phyloP scores from a whole-genome alignment of 352 stramenopile species.

The Blastocystis sp. region DNA sequence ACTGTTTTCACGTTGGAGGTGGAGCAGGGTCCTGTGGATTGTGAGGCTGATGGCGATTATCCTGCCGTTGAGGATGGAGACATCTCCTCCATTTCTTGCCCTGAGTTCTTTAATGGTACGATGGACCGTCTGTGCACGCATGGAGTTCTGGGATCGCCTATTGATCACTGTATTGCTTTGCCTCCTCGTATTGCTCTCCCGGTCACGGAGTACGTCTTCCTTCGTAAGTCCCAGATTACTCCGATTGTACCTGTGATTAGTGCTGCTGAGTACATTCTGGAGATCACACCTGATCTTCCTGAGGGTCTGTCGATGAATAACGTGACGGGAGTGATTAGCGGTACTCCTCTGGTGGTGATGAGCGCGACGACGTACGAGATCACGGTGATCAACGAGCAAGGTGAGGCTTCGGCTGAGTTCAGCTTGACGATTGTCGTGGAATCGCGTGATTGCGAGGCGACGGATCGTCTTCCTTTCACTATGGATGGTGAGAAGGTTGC shows the following conservation, averaged over 20 bases:
- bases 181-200: not conserved
- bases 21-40: not conserved
- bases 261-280: not conserved
- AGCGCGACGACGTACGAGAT: not conserved
- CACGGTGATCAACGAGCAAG: not conserved
- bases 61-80: not conserved
- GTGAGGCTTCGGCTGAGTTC: not conserved
- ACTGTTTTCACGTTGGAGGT: not conserved
- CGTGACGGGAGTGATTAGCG: not conserved
- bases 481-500: not conserved
- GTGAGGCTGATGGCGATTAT: conserved; percentile 4
- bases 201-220: not conserved
- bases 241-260: conserved; percentile 4
- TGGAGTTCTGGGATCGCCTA: not conserved
- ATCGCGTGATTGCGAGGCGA: not conserved
- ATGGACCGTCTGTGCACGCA: conserved; percentile 9
- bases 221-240: conserved; percentile 2
- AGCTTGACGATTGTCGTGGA: not conserved
- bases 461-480: not conserved
- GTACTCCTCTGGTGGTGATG: not conserved
- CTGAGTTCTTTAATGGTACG: not conserved
- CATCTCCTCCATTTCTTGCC: not conserved
- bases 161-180: not conserved
- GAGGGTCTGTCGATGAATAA: not conserved
- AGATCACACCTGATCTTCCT: not conserved